Percentiles rank a stretch among this genome's conserved stretches.
Evolutionary conservation across 495 filamentous ascomycete genomes (phyloP).

Genomic region (Apodospora peruviana): DNA sequence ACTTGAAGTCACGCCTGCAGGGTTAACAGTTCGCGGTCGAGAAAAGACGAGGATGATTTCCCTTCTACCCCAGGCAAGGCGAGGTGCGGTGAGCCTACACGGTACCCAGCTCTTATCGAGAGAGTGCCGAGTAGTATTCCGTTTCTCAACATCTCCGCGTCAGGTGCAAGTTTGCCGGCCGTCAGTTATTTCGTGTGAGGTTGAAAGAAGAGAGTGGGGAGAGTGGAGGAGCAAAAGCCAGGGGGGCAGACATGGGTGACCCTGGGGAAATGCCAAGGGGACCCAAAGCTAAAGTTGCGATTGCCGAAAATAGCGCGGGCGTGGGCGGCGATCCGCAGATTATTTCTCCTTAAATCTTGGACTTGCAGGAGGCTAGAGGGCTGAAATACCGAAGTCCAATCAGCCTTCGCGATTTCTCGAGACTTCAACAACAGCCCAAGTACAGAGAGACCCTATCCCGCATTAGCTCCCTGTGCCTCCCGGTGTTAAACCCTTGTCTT

Average conservation of each 20-base stretch:
- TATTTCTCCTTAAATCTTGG: conserved; percentile 1
- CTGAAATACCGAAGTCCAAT: not conserved
- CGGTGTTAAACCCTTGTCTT: not conserved
- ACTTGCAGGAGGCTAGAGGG: not conserved
- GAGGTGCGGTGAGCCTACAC: not conserved
- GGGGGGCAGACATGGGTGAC: not conserved
- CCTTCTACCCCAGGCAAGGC: not conserved
- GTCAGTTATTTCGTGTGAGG: not conserved
- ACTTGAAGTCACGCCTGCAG: too few species aligned
- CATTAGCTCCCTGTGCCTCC: not conserved
- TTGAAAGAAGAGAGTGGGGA: conserved; percentile 6
- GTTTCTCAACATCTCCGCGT: not conserved
- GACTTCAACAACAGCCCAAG: not conserved
- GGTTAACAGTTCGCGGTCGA: too few species aligned
- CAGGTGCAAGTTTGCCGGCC: too few species aligned
- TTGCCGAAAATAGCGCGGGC: conserved; percentile 7
- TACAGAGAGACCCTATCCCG: not conserved
- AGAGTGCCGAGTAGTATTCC: not conserved
- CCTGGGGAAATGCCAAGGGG: not conserved
- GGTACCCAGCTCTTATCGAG: too few species aligned
- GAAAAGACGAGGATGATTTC: too few species aligned
- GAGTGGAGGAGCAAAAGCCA: not conserved
- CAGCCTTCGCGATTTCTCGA: too few species aligned
- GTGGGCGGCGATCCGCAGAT: not conserved
- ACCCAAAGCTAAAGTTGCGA: too few species aligned